Percentiles rank a stretch among this genome's conserved stretches.
These are phyloP conservation scores for Solanum etuberosum DNA, from an alignment of 257 asterid genomes.

Conservation along the genomic window DNA sequence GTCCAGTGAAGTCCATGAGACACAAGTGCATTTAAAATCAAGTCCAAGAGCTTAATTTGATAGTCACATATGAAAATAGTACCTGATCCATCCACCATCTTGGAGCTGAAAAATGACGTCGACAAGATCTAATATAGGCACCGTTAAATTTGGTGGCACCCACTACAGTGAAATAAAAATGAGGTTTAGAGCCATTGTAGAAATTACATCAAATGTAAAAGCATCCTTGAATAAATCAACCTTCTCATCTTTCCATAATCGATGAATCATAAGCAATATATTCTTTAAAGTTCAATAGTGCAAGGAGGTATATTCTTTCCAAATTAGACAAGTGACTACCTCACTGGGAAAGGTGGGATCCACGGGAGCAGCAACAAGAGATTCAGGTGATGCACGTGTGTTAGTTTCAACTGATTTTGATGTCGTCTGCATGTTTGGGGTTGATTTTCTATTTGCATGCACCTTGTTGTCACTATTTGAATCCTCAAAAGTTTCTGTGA, in stretches of 20 bases:
- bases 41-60: background rate
- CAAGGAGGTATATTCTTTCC: background rate
- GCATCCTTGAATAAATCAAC: background rate
- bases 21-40: background rate
- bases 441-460: conserved; percentile 20
- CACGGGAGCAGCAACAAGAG: conserved; percentile 21
- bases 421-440: conserved; percentile 29
- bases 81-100: conserved; percentile 99
- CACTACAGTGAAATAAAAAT: conserved; percentile 40
- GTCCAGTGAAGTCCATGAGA: background rate
- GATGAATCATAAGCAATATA: background rate
- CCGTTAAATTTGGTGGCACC: conserved; percentile 82
- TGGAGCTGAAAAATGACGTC: conserved; percentile 84
- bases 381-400: conserved; percentile 28
- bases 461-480: conserved; percentile 30
- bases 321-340: conserved; percentile 27
- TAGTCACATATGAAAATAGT: background rate
- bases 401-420: conserved; percentile 23
- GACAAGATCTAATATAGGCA: conserved; percentile 73
- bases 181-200: background rate
- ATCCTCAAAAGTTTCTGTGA: conserved; percentile 32
- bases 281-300: background rate
- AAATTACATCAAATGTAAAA: background rate
- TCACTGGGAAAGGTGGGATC: conserved; percentile 71
- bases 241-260: background rate